These are phyloP conservation scores for Pythium angustatum DNA, from an alignment of 352 stramenopile species.

Conservation along the genomic window DNA sequence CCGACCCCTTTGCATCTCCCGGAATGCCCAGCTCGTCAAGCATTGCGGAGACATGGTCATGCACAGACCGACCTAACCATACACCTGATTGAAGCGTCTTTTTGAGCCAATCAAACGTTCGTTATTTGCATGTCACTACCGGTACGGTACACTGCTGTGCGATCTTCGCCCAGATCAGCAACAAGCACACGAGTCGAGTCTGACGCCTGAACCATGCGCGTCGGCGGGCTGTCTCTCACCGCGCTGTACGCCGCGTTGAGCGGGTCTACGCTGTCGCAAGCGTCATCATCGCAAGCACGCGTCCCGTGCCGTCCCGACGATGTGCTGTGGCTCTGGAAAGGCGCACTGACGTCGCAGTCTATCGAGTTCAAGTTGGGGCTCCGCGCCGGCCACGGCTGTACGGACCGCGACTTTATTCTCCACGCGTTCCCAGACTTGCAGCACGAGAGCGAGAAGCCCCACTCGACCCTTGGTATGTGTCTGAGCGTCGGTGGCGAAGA, in stretches of 20 bases:
- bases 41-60: too few species aligned
- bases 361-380: slow-evolving; percentile 76
- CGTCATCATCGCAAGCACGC: neutral
- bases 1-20: neutral
- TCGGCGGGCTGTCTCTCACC: neutral
- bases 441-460: slow-evolving; percentile 41
- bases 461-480: slow-evolving; percentile 39
- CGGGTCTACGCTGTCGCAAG: neutral
- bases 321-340: slow-evolving; percentile 76
- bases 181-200: too few species aligned
- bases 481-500: slow-evolving; percentile 28
- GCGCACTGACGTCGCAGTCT: slow-evolving; percentile 62
- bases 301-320: slow-evolving; percentile 39
- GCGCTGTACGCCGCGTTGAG: slow-evolving; percentile 11
- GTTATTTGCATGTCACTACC: slow-evolving; percentile 17
- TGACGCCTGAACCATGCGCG: slow-evolving; percentile 20
- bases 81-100: neutral
- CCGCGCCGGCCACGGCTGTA: slow-evolving; percentile 49
- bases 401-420: slow-evolving; percentile 53
- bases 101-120: slow-evolving; percentile 21
- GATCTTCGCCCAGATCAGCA: too few species aligned
- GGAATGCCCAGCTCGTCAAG: too few species aligned
- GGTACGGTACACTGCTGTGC: too few species aligned
- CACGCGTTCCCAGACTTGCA: slow-evolving; percentile 53
- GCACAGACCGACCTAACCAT: slow-evolving; percentile 2